Conservation (phyloP, 148 eudicot species). For the Silene uniflora region DNA sequence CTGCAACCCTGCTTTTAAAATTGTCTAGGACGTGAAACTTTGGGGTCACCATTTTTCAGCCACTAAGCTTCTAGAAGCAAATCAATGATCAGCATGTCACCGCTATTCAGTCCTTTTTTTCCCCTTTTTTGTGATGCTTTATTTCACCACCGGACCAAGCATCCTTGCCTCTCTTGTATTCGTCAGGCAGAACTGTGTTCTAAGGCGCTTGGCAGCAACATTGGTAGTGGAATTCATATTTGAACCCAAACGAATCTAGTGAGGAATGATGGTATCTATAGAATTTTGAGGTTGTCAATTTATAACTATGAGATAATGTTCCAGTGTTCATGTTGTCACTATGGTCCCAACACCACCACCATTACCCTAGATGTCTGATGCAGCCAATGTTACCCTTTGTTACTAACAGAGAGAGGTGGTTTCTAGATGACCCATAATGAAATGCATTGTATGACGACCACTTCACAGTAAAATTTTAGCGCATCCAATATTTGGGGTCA, state of each 20-base stretch:
- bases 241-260: background rate
- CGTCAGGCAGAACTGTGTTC: background rate
- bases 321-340: conserved; percentile 10
- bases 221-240: background rate
- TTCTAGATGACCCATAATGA: background rate
- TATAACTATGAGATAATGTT: background rate
- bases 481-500: background rate
- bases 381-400: no score
- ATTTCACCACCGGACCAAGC: background rate
- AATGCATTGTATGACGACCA: background rate
- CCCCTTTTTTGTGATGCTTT: background rate
- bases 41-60: background rate
- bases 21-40: background rate
- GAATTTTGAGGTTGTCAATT: background rate
- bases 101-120: background rate
- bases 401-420: background rate
- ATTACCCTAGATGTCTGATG: background rate
- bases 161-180: background rate
- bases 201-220: background rate
- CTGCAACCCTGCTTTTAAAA: background rate
- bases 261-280: background rate
- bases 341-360: background rate
- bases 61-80: background rate
- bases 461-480: background rate
- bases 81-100: background rate